phyloP scores from a whole-genome alignment of 495 filamentous ascomycete genomes.

The Trichoderma gamsii region DNA sequence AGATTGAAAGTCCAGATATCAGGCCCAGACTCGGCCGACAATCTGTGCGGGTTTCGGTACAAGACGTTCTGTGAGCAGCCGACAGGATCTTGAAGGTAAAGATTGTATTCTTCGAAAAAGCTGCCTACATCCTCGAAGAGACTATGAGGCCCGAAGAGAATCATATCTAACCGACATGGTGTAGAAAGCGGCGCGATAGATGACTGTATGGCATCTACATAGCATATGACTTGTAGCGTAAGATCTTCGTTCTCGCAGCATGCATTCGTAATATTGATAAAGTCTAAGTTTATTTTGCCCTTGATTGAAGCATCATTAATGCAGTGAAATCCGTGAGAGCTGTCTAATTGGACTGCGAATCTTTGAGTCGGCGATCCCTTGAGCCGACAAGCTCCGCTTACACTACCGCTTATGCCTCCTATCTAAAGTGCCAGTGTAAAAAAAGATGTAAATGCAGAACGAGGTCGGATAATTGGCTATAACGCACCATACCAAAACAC shows the following conservation, averaged over 20 bases:
- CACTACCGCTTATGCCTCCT: background rate
- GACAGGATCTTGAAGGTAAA: slow-evolving; percentile 39
- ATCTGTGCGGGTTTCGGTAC: slow-evolving; percentile 43
- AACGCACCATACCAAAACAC: background rate
- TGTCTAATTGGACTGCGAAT: background rate
- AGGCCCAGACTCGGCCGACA: slow-evolving; percentile 26
- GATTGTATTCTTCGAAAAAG: slow-evolving; percentile 28
- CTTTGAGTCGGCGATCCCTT: background rate
- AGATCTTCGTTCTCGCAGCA: slow-evolving; percentile 20
- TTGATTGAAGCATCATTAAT: background rate
- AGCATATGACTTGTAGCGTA: slow-evolving; percentile 16
- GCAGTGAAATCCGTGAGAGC: background rate
- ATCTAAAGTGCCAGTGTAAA: background rate
- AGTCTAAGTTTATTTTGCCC: background rate
- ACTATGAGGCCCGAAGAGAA: slow-evolving; percentile 27
- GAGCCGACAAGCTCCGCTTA: background rate
- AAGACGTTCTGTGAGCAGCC: slow-evolving; percentile 27
- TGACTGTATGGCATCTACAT: background rate
- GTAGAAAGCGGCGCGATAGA: background rate
- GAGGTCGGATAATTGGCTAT: background rate
- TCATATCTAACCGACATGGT: slow-evolving; percentile 21
- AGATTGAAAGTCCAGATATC: background rate
- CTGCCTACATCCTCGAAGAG: slow-evolving; percentile 29
- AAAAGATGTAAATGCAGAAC: too few relatives aligned
- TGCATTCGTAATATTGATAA: slow-evolving; percentile 14